Conservation (phyloP, 345 rosid genomes). For the Eucalyptus sp. region DNA sequence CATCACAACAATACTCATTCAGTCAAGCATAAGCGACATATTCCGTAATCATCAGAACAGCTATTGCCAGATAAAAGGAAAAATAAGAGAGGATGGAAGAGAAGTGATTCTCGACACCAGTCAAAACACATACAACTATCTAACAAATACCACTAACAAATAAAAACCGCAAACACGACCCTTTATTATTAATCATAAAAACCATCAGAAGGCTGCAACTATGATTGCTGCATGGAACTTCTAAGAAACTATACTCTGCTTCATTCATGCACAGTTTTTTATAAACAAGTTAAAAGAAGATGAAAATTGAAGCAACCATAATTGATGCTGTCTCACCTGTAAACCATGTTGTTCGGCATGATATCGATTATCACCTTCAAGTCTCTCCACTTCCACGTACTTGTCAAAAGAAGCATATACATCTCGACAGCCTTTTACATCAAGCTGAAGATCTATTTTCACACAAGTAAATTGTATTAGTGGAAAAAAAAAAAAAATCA, state of each 20-base stretch:
- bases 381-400: constrained; percentile 72
- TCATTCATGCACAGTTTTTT: neutral
- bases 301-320: neutral
- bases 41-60: neutral
- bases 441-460: constrained; percentile 66
- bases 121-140: neutral
- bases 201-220: neutral
- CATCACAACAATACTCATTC: neutral
- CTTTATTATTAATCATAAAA: neutral
- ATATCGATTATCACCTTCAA: constrained; percentile 71
- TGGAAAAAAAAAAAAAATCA: neutral
- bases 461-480: neutral
- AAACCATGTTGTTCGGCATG: constrained; percentile 64
- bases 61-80: neutral
- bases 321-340: constrained; percentile 31
- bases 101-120: neutral
- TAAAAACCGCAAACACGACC: neutral
- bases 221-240: neutral
- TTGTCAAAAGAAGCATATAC: constrained; percentile 77
- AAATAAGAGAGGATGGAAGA: neutral
- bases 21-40: neutral
- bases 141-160: neutral
- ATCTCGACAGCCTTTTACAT: constrained; percentile 76
- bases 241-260: neutral
- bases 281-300: neutral